Evolutionary conservation across 1,284 basidiomycete genomes (phyloP), one percentile per base, ranked within the genome.

Genomic region (Ceratobasidium theobromae): DNA sequence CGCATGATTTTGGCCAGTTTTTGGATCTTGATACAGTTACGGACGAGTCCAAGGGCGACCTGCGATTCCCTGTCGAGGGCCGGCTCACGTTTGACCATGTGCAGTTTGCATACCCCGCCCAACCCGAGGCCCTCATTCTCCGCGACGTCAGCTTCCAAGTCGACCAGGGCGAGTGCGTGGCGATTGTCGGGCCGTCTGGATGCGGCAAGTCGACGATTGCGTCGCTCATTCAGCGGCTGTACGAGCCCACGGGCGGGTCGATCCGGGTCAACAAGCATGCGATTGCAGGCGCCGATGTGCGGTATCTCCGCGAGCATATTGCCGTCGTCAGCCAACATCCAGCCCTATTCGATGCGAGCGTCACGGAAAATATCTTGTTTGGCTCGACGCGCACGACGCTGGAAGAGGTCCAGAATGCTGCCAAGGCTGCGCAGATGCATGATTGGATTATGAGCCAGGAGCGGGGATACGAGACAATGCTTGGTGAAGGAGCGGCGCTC

Each of bases 131-230:
- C 4, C 82, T 83, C 0, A 84, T 96, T 14, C 81, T 97, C 67
- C 81, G 81, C 58, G 78, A 84, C 69, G 72, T 94, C 62, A 84
- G 83, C 48, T 81, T 97, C 70, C 74, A 79, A 16, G 80, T 96
- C 72, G 71, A 73, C 1, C 79, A 86, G 1, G 89, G 90, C 60
- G 91, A 95, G 76, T 89, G 86, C 62, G 88, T 96, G 25, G 94
- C 92, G 0, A 82, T 97, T 67, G 93, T 97, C 14, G 94, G 94
- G 8, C 78, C 89, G 0, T 95, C 92, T 1, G 94, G 94, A 0
- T 91, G 85, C 16, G 94, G 94, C 55, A 96, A 96, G 77, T 93
- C 91, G 18, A 96, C 94, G 1, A 80, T 95, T 70, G 87, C 89
- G 0, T 80, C 88, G 0, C 81, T 98, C 2, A 79, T 97, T 1